Conservation (phyloP, 1,284 basidiomycete genomes). For the Pterula multifida region DNA sequence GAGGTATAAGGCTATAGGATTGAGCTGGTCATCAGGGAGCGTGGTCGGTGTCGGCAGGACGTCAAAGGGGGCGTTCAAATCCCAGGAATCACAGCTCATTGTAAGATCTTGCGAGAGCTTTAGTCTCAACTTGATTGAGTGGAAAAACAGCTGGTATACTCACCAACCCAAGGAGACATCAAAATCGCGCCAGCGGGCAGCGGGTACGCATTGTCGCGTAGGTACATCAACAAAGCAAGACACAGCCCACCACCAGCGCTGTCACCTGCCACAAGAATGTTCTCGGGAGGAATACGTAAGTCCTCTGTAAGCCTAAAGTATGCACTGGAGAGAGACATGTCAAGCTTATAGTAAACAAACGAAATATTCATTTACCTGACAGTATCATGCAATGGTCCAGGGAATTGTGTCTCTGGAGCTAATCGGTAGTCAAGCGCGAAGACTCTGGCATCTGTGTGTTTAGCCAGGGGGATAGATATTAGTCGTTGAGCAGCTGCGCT, state of each 20-base stretch:
- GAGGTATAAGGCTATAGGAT: slow-evolving; percentile 88
- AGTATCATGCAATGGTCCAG: slow-evolving; percentile 87
- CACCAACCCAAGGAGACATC: slow-evolving; percentile 91
- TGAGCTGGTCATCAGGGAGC: slow-evolving; percentile 73
- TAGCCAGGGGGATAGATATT: slow-evolving; percentile 86
- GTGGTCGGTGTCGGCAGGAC: slow-evolving; percentile 58
- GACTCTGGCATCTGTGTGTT: slow-evolving; percentile 85
- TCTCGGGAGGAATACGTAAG: slow-evolving; percentile 82
- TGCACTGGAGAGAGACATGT: slow-evolving; percentile 33
- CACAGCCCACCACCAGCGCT: slow-evolving; percentile 88
- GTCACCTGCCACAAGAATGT: slow-evolving; percentile 83
- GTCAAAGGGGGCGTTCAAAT: slow-evolving; percentile 78
- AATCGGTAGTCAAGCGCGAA: slow-evolving; percentile 97
- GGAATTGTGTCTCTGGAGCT: slow-evolving; percentile 90
- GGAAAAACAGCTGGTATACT: slow-evolving; percentile 20
- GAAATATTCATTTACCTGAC: slow-evolving; percentile 16
- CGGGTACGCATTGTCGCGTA: slow-evolving; percentile 76
- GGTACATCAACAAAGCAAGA: slow-evolving; percentile 84
- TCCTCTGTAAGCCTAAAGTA: slow-evolving; percentile 86
- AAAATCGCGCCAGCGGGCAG: slow-evolving; percentile 75
- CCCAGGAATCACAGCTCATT: slow-evolving; percentile 96
- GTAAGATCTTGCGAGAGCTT: slow-evolving; percentile 65
- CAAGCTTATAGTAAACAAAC: neutral
- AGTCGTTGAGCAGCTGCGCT: slow-evolving; percentile 90
- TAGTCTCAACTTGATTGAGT: slow-evolving; percentile 3